Percentiles rank a stretch among this genome's conserved stretches.
Evolutionary conservation across 140 eudicot genomes (phyloP).

Genomic region (Stevia rebaudiana): DNA sequence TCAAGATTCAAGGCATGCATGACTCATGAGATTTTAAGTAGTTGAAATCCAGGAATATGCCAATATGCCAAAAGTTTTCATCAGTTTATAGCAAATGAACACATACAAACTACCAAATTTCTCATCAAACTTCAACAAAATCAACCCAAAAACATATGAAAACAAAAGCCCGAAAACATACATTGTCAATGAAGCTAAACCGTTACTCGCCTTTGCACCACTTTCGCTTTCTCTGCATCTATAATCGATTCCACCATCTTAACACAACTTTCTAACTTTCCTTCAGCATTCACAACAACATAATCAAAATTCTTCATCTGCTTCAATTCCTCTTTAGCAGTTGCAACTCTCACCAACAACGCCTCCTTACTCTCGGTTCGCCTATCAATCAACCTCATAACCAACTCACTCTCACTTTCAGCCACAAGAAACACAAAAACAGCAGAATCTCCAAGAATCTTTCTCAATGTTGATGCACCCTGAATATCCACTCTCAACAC

Average conservation of each 20-base stretch:
- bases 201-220: constrained; percentile 45
- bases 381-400: constrained; percentile 74
- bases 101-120: background rate
- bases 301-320: constrained; percentile 78
- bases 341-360: constrained; percentile 78
- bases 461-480: constrained; percentile 70
- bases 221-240: constrained; percentile 92
- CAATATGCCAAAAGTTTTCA: too few relatives aligned
- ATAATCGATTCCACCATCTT: constrained; percentile 64
- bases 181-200: constrained; percentile 26
- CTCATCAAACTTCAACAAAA: constrained; percentile 4
- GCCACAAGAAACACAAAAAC: constrained; percentile 79
- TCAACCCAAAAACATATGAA: background rate
- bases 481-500: constrained; percentile 87
- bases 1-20: background rate
- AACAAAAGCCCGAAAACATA: background rate
- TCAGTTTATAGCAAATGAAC: background rate
- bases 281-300: constrained; percentile 84
- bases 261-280: constrained; percentile 69
- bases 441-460: constrained; percentile 62
- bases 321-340: constrained; percentile 69
- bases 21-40: background rate
- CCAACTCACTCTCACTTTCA: constrained; percentile 74
- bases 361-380: constrained; percentile 75
- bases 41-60: background rate